Base-by-base conservation (phyloP, 805 yeast species). In the Wickerhamiella azymoides region DNA sequence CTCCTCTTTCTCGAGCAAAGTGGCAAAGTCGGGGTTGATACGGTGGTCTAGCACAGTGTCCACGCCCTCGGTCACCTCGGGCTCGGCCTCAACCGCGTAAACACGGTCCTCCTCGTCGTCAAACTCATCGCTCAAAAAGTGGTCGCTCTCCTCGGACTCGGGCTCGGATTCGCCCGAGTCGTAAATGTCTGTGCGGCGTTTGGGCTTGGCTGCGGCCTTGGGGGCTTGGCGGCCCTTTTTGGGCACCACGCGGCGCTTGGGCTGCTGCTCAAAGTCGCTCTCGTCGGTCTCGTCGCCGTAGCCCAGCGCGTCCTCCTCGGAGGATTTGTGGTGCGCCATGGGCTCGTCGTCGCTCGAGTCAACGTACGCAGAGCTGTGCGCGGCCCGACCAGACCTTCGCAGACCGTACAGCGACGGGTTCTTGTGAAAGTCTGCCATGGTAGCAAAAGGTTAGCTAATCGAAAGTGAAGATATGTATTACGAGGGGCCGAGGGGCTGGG, bases 161-260 rank as follows among this genome's bases (percentile, higher is more conserved):
- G 26, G 40, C 26, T 39, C 45, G 14, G 36, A 44, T 10, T 32
- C 36, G 42, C 32, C 24, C 28, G 41, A 18, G 50, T 84, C 94
- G 24, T 82, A 75, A 35, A 73, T 77, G 58, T 88, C 88, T 59
- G 84, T 85, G 37, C 88, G 77, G n/a, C 71, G 68, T 50, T 68
- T 75, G 52, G 70, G 73, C 55, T 79, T 80, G 85, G 84, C 49
- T 96, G 71, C 57, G 59, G 58, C 62, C 6, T 58, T 30, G 9
- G 46, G 11, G 27, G 38, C 35, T 32, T 38, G 24, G 19, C 39
- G 11, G 36, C 36, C 36, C 16, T 11, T 9, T 21, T 38, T 30
- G 13, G 13, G n/a, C 21, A 13, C 26, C 36, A 33, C 24, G 10
- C 18, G 16, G 19, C 54, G 54, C 14, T 49, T n/a, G 4, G 25